A percentile compares a stretch with the other conserved stretches of the same genome.
Conservation (phyloP, 2,329 filamentous ascomycete species). For the Taxawa tesnikishii region DNA sequence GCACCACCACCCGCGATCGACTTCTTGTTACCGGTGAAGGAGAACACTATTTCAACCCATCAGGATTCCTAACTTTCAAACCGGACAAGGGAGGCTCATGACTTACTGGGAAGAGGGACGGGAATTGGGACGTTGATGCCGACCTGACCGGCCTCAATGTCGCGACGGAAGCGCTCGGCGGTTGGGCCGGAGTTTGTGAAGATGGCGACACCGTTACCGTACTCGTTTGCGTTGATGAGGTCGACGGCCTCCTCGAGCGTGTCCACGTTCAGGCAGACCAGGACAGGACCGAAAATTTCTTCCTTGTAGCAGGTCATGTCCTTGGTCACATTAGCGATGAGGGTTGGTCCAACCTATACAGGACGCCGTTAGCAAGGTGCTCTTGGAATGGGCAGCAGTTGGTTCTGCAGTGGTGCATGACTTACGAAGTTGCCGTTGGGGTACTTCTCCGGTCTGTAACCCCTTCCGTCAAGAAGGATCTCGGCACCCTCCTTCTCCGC, state of each 20-base stretch:
- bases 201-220: constrained; percentile 76
- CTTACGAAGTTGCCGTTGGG: constrained; percentile 68
- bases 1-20: constrained; percentile 82
- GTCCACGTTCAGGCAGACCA: constrained; percentile 67
- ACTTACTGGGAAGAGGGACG: constrained; percentile 32
- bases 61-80: no score
- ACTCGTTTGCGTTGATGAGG: constrained; percentile 75
- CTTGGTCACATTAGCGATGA: constrained; percentile 68
- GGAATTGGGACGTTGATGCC: constrained; percentile 77
- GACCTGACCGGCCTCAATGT: constrained; percentile 75
- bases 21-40: constrained; percentile 64
- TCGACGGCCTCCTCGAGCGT: constrained; percentile 71
- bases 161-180: constrained; percentile 64
- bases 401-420: constrained; percentile 4
- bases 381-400: not conserved
- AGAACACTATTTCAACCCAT: no score
- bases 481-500: constrained; percentile 72
- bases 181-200: constrained; percentile 70
- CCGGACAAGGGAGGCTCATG: no score
- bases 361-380: constrained; percentile 11
- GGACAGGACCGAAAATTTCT: constrained; percentile 76
- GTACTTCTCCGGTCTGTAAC: constrained; percentile 63
- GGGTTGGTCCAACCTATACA: constrained; percentile 59
- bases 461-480: constrained; percentile 70
- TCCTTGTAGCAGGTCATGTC: constrained; percentile 76